These are phyloP conservation scores for Carex littledalei DNA, from an alignment of 176 grass and related monocot genomes.

Conservation along the genomic window DNA sequence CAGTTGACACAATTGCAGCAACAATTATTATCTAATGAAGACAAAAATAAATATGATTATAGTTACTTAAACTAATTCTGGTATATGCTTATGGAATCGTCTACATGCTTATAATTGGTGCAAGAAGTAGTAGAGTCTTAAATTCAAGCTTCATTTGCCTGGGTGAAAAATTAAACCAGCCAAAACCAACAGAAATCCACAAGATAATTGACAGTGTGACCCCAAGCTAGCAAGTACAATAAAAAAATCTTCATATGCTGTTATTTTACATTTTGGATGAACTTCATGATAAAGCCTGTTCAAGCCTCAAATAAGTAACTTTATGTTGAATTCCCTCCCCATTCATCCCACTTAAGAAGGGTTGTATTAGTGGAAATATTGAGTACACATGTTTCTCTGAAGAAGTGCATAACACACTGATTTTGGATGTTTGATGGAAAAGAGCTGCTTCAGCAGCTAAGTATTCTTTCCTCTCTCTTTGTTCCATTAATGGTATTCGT, in stretches of 20 bases:
- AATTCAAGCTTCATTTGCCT: background rate
- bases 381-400: background rate
- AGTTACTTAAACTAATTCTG: background rate
- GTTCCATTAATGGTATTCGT: background rate
- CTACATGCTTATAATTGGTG: background rate
- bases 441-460: background rate
- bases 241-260: background rate
- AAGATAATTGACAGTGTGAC: background rate
- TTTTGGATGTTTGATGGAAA: no score
- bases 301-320: background rate
- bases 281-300: background rate
- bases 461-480: background rate
- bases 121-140: background rate
- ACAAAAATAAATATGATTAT: background rate
- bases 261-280: background rate
- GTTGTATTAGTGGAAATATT: background rate
- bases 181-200: background rate
- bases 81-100: background rate
- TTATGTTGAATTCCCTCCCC: background rate
- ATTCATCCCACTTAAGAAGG: background rate
- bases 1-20: constrained; percentile 55
- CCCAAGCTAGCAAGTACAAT: background rate
- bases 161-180: background rate
- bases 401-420: no score
- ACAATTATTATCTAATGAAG: constrained; percentile 58